Percentiles rank a stretch among this genome's conserved stretches.
These are phyloP conservation scores for Podosphaera leucotricha DNA, from an alignment of 2,329 filamentous ascomycete species.

Conservation along the genomic window DNA sequence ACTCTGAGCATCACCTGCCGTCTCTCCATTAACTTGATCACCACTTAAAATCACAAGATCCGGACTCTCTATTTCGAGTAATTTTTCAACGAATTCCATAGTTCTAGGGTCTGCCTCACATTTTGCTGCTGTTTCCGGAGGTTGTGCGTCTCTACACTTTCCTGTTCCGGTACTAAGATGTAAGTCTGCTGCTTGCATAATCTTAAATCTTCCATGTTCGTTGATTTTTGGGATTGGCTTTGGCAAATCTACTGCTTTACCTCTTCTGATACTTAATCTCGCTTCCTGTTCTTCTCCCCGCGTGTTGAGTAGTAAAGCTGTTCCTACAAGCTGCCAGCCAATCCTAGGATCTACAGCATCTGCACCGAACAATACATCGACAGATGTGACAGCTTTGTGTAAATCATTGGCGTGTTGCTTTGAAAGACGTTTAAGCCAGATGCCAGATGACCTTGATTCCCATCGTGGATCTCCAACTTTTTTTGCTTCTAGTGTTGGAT, in stretches of 20 bases:
- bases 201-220: slow-evolving; percentile 88
- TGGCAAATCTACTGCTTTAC: slow-evolving; percentile 35
- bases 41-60: slow-evolving; percentile 81
- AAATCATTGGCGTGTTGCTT: slow-evolving; percentile 23
- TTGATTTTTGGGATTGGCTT: slow-evolving; percentile 56
- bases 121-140: slow-evolving; percentile 28
- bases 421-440: slow-evolving; percentile 34
- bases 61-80: slow-evolving; percentile 82
- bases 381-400: slow-evolving; percentile 31
- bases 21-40: slow-evolving; percentile 89
- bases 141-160: slow-evolving; percentile 64
- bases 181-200: slow-evolving; percentile 85
- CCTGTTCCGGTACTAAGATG: slow-evolving; percentile 83
- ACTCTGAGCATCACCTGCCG: slow-evolving; percentile 72
- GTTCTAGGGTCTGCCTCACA: slow-evolving; percentile 87
- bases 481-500: slow-evolving; percentile 29
- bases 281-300: slow-evolving; percentile 39
- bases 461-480: slow-evolving; percentile 31
- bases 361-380: slow-evolving; percentile 46
- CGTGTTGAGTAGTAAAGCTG: slow-evolving; percentile 45
- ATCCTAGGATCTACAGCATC: slow-evolving; percentile 71
- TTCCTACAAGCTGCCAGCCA: slow-evolving; percentile 61
- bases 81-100: slow-evolving; percentile 60
- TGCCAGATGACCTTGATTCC: slow-evolving; percentile 41
- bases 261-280: slow-evolving; percentile 57